Evolutionary conservation across 495 filamentous ascomycete genomes (phyloP).

Genomic region (Lasiosphaeria hispida): DNA sequence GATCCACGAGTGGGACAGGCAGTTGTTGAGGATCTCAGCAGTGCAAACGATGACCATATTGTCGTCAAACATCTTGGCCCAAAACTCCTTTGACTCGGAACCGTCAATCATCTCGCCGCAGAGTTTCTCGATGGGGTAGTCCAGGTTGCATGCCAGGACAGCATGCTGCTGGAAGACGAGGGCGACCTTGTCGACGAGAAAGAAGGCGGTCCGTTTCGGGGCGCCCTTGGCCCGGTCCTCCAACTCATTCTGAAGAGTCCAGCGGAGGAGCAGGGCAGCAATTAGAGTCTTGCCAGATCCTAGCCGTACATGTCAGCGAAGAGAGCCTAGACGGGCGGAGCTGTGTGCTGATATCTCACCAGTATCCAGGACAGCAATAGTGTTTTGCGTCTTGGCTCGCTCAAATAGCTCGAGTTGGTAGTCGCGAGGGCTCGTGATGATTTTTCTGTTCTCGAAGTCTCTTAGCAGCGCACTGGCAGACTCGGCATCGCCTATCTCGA

Average conservation of each 20-base stretch:
- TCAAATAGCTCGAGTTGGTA: conserved; percentile 95
- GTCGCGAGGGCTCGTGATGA: conserved; percentile 74
- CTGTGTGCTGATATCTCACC: conserved; percentile 43
- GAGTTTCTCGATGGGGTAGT: conserved; percentile 73
- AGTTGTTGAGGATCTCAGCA: conserved; percentile 77
- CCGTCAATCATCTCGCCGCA: conserved; percentile 60
- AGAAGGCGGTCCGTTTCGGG: conserved; percentile 70
- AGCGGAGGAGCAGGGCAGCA: conserved; percentile 79
- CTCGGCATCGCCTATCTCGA: conserved; percentile 22
- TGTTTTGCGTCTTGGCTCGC: conserved; percentile 80
- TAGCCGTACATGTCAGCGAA: conserved; percentile 29
- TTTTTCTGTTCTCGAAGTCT: conserved; percentile 40
- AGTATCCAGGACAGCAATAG: conserved; percentile 93
- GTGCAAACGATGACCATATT: conserved; percentile 94
- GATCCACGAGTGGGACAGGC: conserved; percentile 77
- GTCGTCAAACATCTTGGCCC: conserved; percentile 63
- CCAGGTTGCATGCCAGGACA: conserved; percentile 79
- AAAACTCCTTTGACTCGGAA: conserved; percentile 64
- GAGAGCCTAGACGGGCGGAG: background rate
- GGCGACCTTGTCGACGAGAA: conserved; percentile 86
- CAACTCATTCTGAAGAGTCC: conserved; percentile 76
- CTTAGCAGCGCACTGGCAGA: conserved; percentile 23
- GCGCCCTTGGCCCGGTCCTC: conserved; percentile 62
- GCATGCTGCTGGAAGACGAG: conserved; percentile 88
- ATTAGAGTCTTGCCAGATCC: conserved; percentile 97